These are phyloP conservation scores for Tilletia caries DNA, from an alignment of 1,284 basidiomycete species.

Conservation along the genomic window DNA sequence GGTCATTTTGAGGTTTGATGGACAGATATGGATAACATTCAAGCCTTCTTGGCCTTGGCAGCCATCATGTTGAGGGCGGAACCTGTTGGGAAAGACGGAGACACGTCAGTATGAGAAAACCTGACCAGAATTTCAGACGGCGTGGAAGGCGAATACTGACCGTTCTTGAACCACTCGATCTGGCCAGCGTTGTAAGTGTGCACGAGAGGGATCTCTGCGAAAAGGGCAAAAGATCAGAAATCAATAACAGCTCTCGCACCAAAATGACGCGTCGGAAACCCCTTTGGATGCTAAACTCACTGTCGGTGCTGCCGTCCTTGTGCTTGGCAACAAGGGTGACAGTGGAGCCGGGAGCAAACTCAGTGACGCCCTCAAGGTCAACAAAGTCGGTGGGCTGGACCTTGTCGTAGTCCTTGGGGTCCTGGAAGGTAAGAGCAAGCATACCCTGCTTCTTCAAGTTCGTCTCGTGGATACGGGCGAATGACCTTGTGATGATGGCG, in stretches of 20 bases:
- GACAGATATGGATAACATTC: not conserved
- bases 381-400: constrained; percentile 46
- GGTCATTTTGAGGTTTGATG: too few relatives aligned
- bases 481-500: constrained; percentile 92
- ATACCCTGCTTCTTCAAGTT: constrained; percentile 31
- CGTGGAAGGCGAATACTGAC: not conserved
- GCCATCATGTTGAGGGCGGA: constrained; percentile 51
- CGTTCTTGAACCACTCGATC: constrained; percentile 50
- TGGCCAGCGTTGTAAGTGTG: constrained; percentile 53
- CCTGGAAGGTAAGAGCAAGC: constrained; percentile 47
- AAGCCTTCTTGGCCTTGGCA: constrained; percentile 31
- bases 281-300: not conserved
- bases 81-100: not conserved
- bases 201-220: constrained; percentile 37
- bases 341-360: constrained; percentile 47
- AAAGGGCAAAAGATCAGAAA: not conserved
- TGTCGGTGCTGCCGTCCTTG: constrained; percentile 47
- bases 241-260: not conserved
- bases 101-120: not conserved
- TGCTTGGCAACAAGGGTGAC: constrained; percentile 48
- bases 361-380: constrained; percentile 45
- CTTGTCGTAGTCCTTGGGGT: constrained; percentile 51
- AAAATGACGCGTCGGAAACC: not conserved
- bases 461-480: constrained; percentile 90
- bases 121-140: not conserved